Evolutionary conservation across 257 asterid genomes (phyloP), one percentile per base, ranked within the genome.

Genomic region (Hygrophila difformis): DNA sequence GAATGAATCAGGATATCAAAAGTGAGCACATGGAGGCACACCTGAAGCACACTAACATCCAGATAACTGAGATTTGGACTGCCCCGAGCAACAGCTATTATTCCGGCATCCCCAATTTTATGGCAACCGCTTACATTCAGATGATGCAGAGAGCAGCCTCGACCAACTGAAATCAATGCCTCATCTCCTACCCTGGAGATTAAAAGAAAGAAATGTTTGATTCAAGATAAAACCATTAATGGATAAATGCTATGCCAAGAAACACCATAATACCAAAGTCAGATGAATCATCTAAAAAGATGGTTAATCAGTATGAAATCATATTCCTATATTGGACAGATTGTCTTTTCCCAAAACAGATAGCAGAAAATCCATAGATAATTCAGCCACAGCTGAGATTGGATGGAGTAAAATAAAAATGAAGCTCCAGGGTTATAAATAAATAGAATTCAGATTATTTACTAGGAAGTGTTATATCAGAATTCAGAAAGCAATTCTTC

Each of bases 11-110:
- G n/a, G n/a, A n/a, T n/a, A n/a, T n/a, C n/a, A n/a, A n/a, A 24
- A 24, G 29, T 24, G 29, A 24, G 29, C 29, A 24, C 5, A 24
- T 24, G 13, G 40, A 37, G 38, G 29, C 62, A 10, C 44, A 87
- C 97, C 97, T 81, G 93, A 51, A 88, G 89, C 39, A 88, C 89
- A 47, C 95, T 88, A 11, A 77, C 77, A 61, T 88, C 97, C 67
- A 88, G 72, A 63, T 65, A 78, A 58, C 56, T 72, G 56, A 88
- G 93, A 61, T 65, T 75, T 44, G 94, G 94, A 67, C 87, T 74
- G 44, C 95, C 95, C 68, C 77, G 72, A 31, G 93, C 95, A 61
- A 84, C 61, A 44, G 97, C 94, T 47, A 69, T 63, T 42, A 88
- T 73, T 61, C 97, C 97, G 65, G 69, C 79, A 76, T 88, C 87